phyloP scores from a whole-genome alignment of 305 asterid species.

The Lippia alba region DNA sequence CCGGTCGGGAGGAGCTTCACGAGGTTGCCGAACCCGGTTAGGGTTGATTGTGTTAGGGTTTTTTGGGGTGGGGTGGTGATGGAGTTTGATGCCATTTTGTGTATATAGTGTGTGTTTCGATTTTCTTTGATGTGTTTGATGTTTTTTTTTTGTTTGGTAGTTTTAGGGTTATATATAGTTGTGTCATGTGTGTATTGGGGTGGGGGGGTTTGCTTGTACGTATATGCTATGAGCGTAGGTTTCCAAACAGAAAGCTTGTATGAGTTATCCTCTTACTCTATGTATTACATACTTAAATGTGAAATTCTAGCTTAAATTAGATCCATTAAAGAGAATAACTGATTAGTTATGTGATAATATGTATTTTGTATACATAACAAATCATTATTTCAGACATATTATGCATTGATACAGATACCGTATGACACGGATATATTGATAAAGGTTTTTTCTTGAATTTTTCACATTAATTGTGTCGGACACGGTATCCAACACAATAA shows the following conservation, averaged over 20 bases:
- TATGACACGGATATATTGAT: too few species aligned
- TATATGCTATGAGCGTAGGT: conserved; percentile 34
- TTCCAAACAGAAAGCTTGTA: conserved; percentile 21
- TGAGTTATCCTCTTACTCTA: conserved; percentile 44
- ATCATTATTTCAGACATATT: too few species aligned
- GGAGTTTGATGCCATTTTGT: conserved; percentile 38
- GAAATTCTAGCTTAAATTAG: background rate
- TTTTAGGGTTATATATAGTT: conserved; percentile 1
- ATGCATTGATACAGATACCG: too few species aligned
- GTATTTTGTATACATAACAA: too few species aligned
- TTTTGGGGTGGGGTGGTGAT: conserved; percentile 16
- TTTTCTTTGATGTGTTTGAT: background rate
- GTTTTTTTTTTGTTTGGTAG: too few species aligned
- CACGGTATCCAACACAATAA: too few species aligned
- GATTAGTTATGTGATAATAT: too few species aligned
- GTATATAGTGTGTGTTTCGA: background rate
- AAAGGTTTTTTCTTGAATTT: too few species aligned
- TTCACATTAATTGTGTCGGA: too few species aligned
- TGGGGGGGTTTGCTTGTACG: conserved; percentile 49
- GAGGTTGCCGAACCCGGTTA: conserved; percentile 64
- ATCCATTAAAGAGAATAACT: background rate
- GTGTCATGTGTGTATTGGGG: conserved; percentile 3
- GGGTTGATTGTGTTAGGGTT: conserved; percentile 41
- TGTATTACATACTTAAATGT: too few species aligned
- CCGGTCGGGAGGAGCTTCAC: conserved; percentile 82